A percentile compares a stretch with the other conserved stretches of the same genome.
Conservation (phyloP, 108 stramenopile genomes). For the Craspedostauros australis region DNA sequence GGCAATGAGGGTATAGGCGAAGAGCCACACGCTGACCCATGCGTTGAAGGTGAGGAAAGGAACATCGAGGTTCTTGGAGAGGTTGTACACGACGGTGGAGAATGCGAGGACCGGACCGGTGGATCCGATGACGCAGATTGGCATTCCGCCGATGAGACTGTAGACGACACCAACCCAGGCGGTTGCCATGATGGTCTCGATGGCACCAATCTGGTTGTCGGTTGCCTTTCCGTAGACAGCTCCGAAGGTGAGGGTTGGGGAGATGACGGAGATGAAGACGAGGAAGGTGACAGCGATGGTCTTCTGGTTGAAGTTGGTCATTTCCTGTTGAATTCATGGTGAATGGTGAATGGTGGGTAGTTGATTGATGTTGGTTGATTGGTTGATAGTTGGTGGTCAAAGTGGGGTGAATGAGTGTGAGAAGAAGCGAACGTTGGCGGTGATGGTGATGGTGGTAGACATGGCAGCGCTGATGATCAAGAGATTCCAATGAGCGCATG, state of each 20-base stretch:
- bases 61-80: conserved; percentile 30
- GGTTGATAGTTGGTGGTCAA: too few species aligned
- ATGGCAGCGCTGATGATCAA: too few species aligned
- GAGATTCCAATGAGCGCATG: too few species aligned
- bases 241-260: conserved; percentile 59
- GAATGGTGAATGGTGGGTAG: too few species aligned
- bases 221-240: conserved; percentile 50
- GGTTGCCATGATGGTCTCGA: conserved; percentile 40
- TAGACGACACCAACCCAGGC: conserved; percentile 38
- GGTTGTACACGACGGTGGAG: conserved; percentile 20
- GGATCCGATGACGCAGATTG: conserved; percentile 28
- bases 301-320: conserved; percentile 48
- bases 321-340: too few species aligned
- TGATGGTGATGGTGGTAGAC: too few species aligned
- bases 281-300: conserved; percentile 48
- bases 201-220: conserved; percentile 46
- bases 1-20: conserved; percentile 22
- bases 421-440: too few species aligned
- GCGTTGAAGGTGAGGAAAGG: conserved; percentile 38
- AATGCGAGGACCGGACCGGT: conserved; percentile 50
- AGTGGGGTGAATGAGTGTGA: too few species aligned
- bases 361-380: too few species aligned
- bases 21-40: conserved; percentile 23
- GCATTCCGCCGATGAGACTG: conserved; percentile 32
- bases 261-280: conserved; percentile 71